A percentile compares a stretch with the other conserved stretches of the same genome.
Evolutionary conservation across 169 alveolate genomes (phyloP).

Genomic region (Plasmodium gonderi): DNA sequence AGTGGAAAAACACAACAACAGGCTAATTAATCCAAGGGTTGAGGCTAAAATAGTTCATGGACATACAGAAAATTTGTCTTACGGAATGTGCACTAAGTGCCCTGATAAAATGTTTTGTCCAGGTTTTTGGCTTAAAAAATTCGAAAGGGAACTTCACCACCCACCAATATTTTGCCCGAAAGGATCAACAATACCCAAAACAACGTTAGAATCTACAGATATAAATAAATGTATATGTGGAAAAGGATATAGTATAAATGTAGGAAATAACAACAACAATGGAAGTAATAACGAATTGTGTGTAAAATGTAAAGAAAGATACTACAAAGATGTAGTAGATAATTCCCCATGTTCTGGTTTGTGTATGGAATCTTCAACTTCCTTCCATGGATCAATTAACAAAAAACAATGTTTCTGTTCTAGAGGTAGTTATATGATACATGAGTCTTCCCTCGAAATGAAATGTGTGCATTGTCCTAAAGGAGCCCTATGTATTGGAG

Average conservation of each 20-base stretch:
- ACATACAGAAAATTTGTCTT: neutral
- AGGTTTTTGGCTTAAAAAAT: constrained; percentile 35
- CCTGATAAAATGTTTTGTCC: constrained; percentile 64
- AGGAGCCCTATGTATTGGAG: constrained; percentile 86
- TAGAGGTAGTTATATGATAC: constrained; percentile 80
- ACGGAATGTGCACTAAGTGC: constrained; percentile 36
- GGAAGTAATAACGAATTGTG: constrained; percentile 47
- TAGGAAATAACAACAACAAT: neutral
- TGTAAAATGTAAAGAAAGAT: constrained; percentile 81
- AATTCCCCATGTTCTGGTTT: constrained; percentile 85
- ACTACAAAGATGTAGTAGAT: constrained; percentile 86
- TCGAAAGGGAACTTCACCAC: constrained; percentile 78
- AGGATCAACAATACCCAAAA: constrained; percentile 82
- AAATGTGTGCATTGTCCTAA: constrained; percentile 79
- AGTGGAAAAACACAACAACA: neutral
- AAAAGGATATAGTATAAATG: constrained; percentile 79
- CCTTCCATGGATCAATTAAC: constrained; percentile 83
- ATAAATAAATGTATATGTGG: constrained; percentile 81
- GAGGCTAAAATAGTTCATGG: neutral
- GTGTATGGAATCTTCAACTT: constrained; percentile 85
- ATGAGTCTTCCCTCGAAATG: constrained; percentile 59
- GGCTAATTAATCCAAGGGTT: neutral
- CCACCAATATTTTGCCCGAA: constrained; percentile 83
- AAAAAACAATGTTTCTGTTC: constrained; percentile 85
- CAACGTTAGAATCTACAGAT: constrained; percentile 78